Base-by-base conservation (phyloP, 2,329 filamentous ascomycete genomes). In the Cyphellophora attinorum region DNA sequence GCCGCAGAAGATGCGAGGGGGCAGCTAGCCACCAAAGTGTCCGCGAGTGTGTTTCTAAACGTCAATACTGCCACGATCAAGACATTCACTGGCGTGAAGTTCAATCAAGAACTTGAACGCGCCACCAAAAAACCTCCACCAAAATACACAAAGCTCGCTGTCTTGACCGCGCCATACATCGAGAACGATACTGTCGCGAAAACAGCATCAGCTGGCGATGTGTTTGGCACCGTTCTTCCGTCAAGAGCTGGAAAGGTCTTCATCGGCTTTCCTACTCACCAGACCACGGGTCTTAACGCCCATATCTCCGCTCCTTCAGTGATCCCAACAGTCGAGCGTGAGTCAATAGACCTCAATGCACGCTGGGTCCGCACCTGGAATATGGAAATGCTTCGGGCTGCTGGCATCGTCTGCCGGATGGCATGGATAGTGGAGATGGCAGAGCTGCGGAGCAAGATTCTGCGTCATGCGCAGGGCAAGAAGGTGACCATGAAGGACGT, bases 71-170 rank as follows among this genome's bases (percentile, higher is more conserved):
- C 89, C 18, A 74, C 75, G 29, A 78, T 96, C 19, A 73, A 76
- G 48, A 93, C 88, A 1, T 82, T 74, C 30, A 78, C 95, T 1
- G 67, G 74, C 13, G 62, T 72, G 18, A 74, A 69, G 25, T 85
- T 96, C 49, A 78, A 85, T 3, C 71, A 79, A 2, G 93, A 98
- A 55, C 72, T 98, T 8, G 86, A 96, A 61, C 76, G 93, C 41
- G 91, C 93, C 11, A 98, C 93, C 1, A 95, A 96, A 61, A 98
- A 98, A 53, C 85, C 88, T 3, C 91, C 93, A 1, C 91, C 91
- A 1, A 94, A 85, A 54, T 73, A 72, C 8, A 93, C 91, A 0
- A 84, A 78, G 33, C 73, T 98, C 16, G 81, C 89, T 5, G 83
- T 96, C 19, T 61, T 98, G 31, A 95, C 88, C 1, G 86, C 89